A percentile compares a stretch with the other conserved stretches of the same genome.
Evolutionary conservation across 768 basidiomycete genomes (phyloP).

Genomic region (Rubroboletus pulcherrimus): DNA sequence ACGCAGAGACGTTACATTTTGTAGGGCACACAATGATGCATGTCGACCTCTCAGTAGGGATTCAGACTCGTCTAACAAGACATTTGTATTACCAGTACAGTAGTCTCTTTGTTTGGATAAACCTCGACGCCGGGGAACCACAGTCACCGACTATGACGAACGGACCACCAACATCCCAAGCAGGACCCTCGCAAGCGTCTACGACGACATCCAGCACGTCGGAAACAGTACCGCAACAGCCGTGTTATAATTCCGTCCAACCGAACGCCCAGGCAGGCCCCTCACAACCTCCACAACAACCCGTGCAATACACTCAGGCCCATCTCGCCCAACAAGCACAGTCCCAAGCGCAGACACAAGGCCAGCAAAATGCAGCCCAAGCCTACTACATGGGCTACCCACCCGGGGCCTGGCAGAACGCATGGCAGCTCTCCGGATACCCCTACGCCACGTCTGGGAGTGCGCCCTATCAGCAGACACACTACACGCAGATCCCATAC

Average conservation of each 20-base stretch:
- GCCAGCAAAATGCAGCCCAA: conserved; percentile 29
- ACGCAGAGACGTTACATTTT: background rate
- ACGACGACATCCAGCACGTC: conserved; percentile 5
- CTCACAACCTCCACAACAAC: conserved; percentile 17
- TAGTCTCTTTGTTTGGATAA: conserved; percentile 4
- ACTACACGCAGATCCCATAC: conserved; percentile 34
- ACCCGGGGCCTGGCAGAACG: conserved; percentile 31
- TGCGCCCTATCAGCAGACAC: conserved; percentile 32
- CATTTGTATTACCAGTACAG: too few relatives aligned
- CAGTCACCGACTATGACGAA: conserved; percentile 32
- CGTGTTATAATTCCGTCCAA: conserved; percentile 15
- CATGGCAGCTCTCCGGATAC: conserved; percentile 34
- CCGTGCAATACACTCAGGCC: conserved; percentile 20
- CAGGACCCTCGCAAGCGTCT: conserved; percentile 34
- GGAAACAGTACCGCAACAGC: conserved; percentile 6
- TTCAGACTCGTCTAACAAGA: background rate
- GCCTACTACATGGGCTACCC: conserved; percentile 34
- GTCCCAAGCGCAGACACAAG: conserved; percentile 16
- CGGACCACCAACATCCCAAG: conserved; percentile 39
- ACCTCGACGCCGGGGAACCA: background rate
- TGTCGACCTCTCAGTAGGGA: background rate
- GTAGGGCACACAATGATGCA: background rate
- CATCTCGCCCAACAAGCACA: conserved; percentile 17
- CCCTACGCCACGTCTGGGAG: conserved; percentile 29
- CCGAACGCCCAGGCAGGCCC: conserved; percentile 12